phyloP scores from a whole-genome alignment of 768 basidiomycete genomes.

The Collybia sp. region DNA sequence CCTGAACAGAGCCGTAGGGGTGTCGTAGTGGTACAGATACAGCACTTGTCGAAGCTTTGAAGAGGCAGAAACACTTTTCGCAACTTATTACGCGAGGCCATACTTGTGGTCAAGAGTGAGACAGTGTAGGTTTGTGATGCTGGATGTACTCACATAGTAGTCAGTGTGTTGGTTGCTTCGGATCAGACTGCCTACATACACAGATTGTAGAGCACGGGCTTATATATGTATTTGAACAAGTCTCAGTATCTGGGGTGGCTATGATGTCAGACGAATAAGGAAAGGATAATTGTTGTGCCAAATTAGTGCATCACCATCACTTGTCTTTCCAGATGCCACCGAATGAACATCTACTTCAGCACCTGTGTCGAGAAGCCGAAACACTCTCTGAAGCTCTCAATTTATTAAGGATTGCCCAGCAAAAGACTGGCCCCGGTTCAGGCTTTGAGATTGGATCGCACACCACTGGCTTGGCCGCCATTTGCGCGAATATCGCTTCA shows the following conservation, averaged over 20 bases:
- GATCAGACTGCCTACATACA: too few relatives aligned
- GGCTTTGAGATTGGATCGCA: constrained; percentile 37
- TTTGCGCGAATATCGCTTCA: constrained; percentile 48
- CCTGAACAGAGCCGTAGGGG: constrained; percentile 6
- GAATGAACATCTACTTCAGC: constrained; percentile 2
- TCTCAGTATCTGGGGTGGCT: too few relatives aligned
- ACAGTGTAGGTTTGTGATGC: too few relatives aligned
- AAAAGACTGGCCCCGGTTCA: constrained; percentile 36
- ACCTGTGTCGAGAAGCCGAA: constrained; percentile 24
- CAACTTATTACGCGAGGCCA: too few relatives aligned
- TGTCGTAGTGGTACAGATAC: constrained; percentile 3
- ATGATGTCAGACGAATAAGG: too few relatives aligned
- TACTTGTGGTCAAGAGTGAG: too few relatives aligned
- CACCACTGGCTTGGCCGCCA: constrained; percentile 38
- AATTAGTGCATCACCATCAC: too few relatives aligned
- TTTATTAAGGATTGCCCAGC: constrained; percentile 29
- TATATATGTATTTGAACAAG: too few relatives aligned
- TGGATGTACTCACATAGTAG: too few relatives aligned
- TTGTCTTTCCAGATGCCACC: neutral
- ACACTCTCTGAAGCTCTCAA: constrained; percentile 26
- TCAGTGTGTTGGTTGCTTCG: too few relatives aligned
- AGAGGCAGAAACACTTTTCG: constrained; percentile 4
- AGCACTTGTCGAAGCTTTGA: constrained; percentile 8
- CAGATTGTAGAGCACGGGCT: too few relatives aligned
- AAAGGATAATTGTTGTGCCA: too few relatives aligned